Conservation (phyloP, 208 protist species). For the Herpetomonas tarakana region DNA sequence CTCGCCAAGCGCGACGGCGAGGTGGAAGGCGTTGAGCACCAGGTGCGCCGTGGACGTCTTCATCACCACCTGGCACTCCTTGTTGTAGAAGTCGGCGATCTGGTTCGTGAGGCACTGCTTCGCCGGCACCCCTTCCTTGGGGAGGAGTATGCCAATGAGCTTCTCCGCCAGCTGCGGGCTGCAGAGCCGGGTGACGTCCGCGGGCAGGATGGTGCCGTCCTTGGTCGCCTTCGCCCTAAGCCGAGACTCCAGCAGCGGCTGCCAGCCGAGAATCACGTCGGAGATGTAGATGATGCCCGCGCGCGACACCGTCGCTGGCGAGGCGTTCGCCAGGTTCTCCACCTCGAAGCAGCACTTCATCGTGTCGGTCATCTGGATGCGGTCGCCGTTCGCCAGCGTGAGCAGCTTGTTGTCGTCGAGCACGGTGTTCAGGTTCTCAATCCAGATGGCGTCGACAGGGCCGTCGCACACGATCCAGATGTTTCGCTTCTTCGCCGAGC, state of each 20-base stretch:
- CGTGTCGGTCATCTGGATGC: slow-evolving; percentile 96
- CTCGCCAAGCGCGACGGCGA: slow-evolving; percentile 85
- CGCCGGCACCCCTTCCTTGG: slow-evolving; percentile 35
- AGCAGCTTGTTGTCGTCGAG: slow-evolving; percentile 99
- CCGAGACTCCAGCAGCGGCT: slow-evolving; percentile 81
- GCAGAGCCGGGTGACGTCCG: slow-evolving; percentile 74
- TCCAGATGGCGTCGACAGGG: slow-evolving; percentile 98
- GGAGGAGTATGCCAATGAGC: slow-evolving; percentile 76
- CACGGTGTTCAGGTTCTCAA: slow-evolving; percentile 99
- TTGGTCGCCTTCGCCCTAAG: slow-evolving; percentile 61
- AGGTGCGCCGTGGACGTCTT: slow-evolving; percentile 83
- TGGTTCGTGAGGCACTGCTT: slow-evolving; percentile 44
- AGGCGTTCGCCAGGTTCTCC: slow-evolving; percentile 98
- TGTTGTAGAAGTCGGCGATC: slow-evolving; percentile 85
- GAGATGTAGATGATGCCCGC: slow-evolving; percentile 98
- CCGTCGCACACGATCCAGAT: slow-evolving; percentile 97
- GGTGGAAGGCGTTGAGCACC: slow-evolving; percentile 91
- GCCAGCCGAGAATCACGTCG: slow-evolving; percentile 94
- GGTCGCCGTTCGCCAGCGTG: slow-evolving; percentile 97
- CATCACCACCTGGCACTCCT: slow-evolving; percentile 88
- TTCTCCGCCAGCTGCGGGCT: slow-evolving; percentile 76
- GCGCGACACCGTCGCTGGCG: slow-evolving; percentile 99
- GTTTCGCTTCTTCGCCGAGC: slow-evolving; percentile 89
- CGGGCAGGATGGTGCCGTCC: slow-evolving; percentile 78
- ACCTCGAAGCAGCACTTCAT: slow-evolving; percentile 98